A percentile compares a stretch with the other conserved stretches of the same genome.
Evolutionary conservation across 306 rosid species (phyloP).

Genomic region (Glycine tomentella): DNA sequence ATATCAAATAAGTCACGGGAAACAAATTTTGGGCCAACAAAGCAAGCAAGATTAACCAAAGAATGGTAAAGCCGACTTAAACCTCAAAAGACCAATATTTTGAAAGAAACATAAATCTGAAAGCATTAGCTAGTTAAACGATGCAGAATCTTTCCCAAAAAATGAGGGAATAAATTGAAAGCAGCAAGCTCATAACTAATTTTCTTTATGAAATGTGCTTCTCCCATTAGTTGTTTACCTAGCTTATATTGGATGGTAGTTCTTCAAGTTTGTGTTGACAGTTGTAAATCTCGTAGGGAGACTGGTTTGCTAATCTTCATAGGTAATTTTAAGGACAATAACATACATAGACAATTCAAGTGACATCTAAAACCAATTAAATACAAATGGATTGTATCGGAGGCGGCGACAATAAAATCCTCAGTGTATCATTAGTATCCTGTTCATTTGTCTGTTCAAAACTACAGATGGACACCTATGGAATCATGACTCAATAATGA

Average conservation of each 20-base stretch:
- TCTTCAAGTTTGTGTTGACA: not conserved
- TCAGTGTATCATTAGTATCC: not conserved
- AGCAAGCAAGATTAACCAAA: slow-evolving; percentile 25
- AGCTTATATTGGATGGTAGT: not conserved
- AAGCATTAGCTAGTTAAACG: not conserved
- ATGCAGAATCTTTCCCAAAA: slow-evolving; percentile 5
- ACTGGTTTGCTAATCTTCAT: not conserved
- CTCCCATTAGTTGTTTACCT: slow-evolving; percentile 15
- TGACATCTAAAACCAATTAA: slow-evolving; percentile 14
- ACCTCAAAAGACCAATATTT: slow-evolving; percentile 1
- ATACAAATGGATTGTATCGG: not conserved
- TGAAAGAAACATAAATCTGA: slow-evolving; percentile 26
- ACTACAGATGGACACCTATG: too few relatives aligned
- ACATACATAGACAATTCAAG: not conserved
- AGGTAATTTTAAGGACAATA: not conserved
- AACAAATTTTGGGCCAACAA: slow-evolving; percentile 12
- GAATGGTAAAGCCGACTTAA: not conserved
- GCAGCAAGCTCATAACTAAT: not conserved
- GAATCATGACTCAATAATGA: too few relatives aligned
- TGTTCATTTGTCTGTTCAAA: not conserved
- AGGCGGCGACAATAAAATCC: not conserved
- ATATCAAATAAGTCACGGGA: slow-evolving; percentile 20
- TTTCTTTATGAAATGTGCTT: slow-evolving; percentile 9
- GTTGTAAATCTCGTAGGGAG: not conserved
- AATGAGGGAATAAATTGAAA: slow-evolving; percentile 1